phyloP scores from a whole-genome alignment of 768 basidiomycete species.

The Tylopilus cervinicoccineus region DNA sequence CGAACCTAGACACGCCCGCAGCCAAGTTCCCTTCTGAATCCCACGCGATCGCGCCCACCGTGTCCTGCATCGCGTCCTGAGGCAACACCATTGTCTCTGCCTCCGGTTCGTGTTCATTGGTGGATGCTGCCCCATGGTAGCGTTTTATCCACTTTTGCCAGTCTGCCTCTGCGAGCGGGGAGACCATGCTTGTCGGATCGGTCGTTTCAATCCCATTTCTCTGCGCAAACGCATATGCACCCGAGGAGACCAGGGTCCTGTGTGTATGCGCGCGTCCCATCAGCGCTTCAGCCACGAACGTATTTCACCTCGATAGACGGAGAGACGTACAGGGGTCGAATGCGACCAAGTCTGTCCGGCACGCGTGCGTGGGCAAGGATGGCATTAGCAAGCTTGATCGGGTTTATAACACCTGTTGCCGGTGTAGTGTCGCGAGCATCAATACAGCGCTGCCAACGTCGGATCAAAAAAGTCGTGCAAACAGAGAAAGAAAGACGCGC shows the following conservation, averaged over 20 bases:
- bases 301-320: too few relatives aligned
- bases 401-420: conserved; percentile 59
- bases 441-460: background rate
- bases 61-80: conserved; percentile 57
- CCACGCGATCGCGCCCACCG: conserved; percentile 74
- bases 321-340: conserved; percentile 60
- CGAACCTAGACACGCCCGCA: conserved; percentile 74
- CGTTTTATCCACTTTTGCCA: conserved; percentile 62
- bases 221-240: conserved; percentile 56
- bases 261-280: too few relatives aligned
- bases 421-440: background rate
- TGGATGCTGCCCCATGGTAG: conserved; percentile 24
- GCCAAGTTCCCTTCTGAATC: conserved; percentile 44
- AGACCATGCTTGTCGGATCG: conserved; percentile 43
- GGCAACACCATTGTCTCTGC: background rate
- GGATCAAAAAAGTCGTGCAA: background rate
- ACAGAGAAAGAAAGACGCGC: conserved; percentile 30
- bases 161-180: conserved; percentile 43
- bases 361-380: conserved; percentile 52
- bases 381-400: conserved; percentile 55
- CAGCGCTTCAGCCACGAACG: too few relatives aligned
- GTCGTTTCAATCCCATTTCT: conserved; percentile 32
- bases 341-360: conserved; percentile 53
- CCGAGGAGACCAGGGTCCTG: conserved; percentile 59
- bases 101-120: conserved; percentile 5